A percentile compares a stretch with the other conserved stretches of the same genome.
These are phyloP conservation scores for Ogataea paraovalis DNA, from an alignment of 805 yeast species.

Conservation along the genomic window DNA sequence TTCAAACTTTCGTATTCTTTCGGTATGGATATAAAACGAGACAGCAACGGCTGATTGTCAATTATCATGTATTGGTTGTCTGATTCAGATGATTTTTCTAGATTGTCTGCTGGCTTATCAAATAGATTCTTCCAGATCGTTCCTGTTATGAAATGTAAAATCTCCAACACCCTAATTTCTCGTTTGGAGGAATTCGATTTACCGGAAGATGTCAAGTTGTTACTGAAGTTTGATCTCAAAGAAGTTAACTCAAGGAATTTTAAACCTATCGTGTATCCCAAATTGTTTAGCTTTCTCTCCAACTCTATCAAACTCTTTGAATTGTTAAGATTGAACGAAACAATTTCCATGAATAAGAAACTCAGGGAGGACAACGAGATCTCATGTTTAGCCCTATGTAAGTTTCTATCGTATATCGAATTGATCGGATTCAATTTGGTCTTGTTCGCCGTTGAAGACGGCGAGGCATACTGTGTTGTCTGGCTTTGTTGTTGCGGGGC, in stretches of 20 bases:
- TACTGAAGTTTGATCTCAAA: constrained; percentile 55
- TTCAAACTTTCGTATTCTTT: constrained; percentile 72
- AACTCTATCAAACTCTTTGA: constrained; percentile 67
- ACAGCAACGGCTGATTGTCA: constrained; percentile 67
- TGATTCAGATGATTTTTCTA: constrained; percentile 45
- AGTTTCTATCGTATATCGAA: constrained; percentile 64
- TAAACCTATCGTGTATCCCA: constrained; percentile 77
- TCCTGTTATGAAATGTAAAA: constrained; percentile 70
- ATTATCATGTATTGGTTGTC: constrained; percentile 73
- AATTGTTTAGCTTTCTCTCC: constrained; percentile 54
- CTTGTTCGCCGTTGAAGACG: constrained; percentile 1
- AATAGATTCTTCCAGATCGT: constrained; percentile 71
- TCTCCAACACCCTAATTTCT: constrained; percentile 67
- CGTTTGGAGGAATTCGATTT: constrained; percentile 65
- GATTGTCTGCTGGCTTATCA: constrained; percentile 61
- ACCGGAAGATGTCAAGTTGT: constrained; percentile 39
- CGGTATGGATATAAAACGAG: constrained; percentile 74
- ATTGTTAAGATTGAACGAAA: constrained; percentile 57
- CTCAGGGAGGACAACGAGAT: constrained; percentile 65
- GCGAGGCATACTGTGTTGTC: constrained; percentile 4
- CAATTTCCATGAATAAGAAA: constrained; percentile 65
- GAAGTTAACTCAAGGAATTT: constrained; percentile 66
- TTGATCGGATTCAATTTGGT: constrained; percentile 8
- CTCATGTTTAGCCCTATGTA: constrained; percentile 61
- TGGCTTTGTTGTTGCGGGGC: constrained; percentile 2